A percentile compares a stretch with the other conserved stretches of the same genome.
phyloP scores from a whole-genome alignment of 352 stramenopile genomes.

The Blastocystis sp. region DNA sequence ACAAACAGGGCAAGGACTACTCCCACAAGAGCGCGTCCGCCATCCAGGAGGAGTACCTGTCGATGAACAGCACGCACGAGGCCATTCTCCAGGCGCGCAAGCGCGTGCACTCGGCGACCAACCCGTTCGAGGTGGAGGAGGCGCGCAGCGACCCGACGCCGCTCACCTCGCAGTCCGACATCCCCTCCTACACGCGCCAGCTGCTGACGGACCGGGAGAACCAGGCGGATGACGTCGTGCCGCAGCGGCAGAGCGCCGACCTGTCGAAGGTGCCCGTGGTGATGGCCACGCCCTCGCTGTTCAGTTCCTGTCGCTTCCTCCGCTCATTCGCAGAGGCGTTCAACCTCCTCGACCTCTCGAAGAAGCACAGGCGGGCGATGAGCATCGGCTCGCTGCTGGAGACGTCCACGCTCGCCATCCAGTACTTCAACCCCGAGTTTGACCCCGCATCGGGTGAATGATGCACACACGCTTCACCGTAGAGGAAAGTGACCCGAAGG shows the following conservation, averaged over 20 bases:
- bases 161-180: neutral
- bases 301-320: neutral
- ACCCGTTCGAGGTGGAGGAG: slow-evolving; percentile 9
- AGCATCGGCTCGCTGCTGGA: slow-evolving; percentile 37
- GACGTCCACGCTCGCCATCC: neutral
- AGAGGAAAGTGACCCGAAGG: slow-evolving; percentile 37
- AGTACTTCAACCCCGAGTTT: slow-evolving; percentile 68
- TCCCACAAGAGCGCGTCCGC: slow-evolving; percentile 24
- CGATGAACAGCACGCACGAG: slow-evolving; percentile 51
- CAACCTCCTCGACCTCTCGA: slow-evolving; percentile 51
- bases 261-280: slow-evolving; percentile 16
- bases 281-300: slow-evolving; percentile 52
- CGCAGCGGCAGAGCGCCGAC: slow-evolving; percentile 5
- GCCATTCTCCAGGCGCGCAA: slow-evolving; percentile 49
- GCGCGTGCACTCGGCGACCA: slow-evolving; percentile 6
- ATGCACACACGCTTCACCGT: neutral
- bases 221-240: neutral
- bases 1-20: slow-evolving; percentile 67
- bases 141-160: neutral
- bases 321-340: neutral
- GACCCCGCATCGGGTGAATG: neutral
- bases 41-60: slow-evolving; percentile 40
- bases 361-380: slow-evolving; percentile 32
- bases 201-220: slow-evolving; percentile 17
- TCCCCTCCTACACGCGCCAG: neutral